Conservation (phyloP, 106 monocot species). For the Phalaenopsis equestris region DNA sequence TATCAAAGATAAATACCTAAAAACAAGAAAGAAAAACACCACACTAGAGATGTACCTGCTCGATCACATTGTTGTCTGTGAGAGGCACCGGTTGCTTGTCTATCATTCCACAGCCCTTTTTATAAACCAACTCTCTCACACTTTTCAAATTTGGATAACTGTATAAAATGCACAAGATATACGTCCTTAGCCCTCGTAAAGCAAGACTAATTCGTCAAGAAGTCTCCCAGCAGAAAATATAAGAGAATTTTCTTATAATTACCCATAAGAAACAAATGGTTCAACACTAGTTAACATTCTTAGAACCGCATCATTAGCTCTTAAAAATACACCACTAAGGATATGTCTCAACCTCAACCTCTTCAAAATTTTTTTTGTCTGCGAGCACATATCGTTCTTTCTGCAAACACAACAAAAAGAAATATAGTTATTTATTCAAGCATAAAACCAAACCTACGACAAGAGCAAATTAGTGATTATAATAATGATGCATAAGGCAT, state of each 20-base stretch:
- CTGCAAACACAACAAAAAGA: constrained; percentile 20
- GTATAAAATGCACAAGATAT: constrained; percentile 1
- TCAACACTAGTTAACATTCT: constrained; percentile 65
- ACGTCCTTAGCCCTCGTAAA: neutral
- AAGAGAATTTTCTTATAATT: constrained; percentile 8
- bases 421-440: neutral
- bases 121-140: constrained; percentile 80
- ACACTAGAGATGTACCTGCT: constrained; percentile 44
- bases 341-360: constrained; percentile 53
- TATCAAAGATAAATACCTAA: neutral
- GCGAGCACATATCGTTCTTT: constrained; percentile 62
- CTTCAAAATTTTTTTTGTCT: constrained; percentile 48
- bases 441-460: neutral
- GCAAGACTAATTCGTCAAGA: neutral
- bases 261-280: constrained; percentile 93
- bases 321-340: constrained; percentile 75
- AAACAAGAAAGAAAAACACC: neutral
- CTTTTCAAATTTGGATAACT: constrained; percentile 89
- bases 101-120: constrained; percentile 64
- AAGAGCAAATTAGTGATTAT: neutral
- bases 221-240: neutral
- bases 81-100: constrained; percentile 58
- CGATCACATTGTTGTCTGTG: constrained; percentile 75
- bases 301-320: constrained; percentile 42
- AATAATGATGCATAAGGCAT: neutral